These are phyloP conservation scores for Leptoxyphium fumago DNA, from an alignment of 2,329 filamentous ascomycete species.

Conservation along the genomic window DNA sequence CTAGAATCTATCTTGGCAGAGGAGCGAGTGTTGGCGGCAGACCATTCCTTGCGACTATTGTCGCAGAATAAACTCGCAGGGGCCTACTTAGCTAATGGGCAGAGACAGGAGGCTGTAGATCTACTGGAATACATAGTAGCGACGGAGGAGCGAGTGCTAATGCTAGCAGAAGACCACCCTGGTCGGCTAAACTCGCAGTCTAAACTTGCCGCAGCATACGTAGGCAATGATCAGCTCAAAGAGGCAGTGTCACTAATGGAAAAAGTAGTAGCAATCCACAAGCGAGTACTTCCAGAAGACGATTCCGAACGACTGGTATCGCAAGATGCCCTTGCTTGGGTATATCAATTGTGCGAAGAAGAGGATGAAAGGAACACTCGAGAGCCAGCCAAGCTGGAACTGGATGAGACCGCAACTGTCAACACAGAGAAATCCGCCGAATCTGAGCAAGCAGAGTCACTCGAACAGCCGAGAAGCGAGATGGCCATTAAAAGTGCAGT, in stretches of 20 bases:
- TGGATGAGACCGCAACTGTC: too few species aligned
- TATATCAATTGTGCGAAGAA: conserved; percentile 5
- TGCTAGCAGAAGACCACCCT: conserved; percentile 1
- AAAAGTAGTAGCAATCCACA: conserved; percentile 8
- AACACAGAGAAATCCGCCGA: too few species aligned
- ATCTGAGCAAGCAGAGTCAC: too few species aligned
- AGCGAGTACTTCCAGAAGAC: conserved; percentile 1
- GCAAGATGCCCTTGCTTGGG: conserved; percentile 8
- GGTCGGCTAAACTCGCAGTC: conserved; percentile 4
- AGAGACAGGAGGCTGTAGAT: conserved; percentile 8
- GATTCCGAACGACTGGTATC: conserved; percentile 5
- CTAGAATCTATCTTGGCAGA: conserved; percentile 11
- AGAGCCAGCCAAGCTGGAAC: too few species aligned
- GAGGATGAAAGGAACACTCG: too few species aligned
- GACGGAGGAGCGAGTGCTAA: neutral
- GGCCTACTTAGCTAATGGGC: conserved; percentile 8
- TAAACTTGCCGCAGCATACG: conserved; percentile 12
- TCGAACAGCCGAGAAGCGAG: too few species aligned
- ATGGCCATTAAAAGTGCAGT: too few species aligned
- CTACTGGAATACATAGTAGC: conserved; percentile 2
- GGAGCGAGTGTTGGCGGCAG: conserved; percentile 1
- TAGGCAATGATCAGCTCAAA: conserved; percentile 5
- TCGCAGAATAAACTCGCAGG: conserved; percentile 8
- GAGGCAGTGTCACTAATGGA: conserved; percentile 13
- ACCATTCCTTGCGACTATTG: conserved; percentile 4